Evolutionary conservation across 257 asterid species (phyloP).

Genomic region (Linaria vulgaris): DNA sequence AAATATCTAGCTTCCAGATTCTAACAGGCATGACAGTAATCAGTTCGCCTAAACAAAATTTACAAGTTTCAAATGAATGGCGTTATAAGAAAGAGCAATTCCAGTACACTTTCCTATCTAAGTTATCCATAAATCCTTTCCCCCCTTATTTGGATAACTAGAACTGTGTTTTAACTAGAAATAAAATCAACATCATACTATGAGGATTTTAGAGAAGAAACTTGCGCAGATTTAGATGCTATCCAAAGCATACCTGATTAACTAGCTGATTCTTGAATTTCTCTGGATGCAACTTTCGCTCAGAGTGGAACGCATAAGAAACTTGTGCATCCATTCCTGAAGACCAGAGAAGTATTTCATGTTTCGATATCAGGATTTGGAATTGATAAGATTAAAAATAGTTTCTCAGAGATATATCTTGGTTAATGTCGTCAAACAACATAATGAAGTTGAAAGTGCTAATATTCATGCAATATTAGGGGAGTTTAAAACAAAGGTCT

Average conservation of each 20-base stretch:
- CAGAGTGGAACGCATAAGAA: slow-evolving; percentile 88
- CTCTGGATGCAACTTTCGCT: slow-evolving; percentile 86
- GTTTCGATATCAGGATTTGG: neutral
- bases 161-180: too few species aligned
- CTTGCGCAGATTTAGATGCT: neutral
- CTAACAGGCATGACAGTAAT: neutral
- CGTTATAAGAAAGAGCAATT: too few species aligned
- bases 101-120: too few species aligned
- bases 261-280: slow-evolving; percentile 82
- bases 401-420: neutral
- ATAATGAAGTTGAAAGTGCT: neutral
- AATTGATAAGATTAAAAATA: neutral
- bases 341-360: slow-evolving; percentile 16
- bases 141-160: too few species aligned
- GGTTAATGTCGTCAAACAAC: neutral
- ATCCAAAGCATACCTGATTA: slow-evolving; percentile 62
- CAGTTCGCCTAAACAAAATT: too few species aligned
- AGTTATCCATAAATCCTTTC: too few species aligned
- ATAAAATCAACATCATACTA: too few species aligned
- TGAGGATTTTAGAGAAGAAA: neutral
- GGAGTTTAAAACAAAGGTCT: neutral
- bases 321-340: slow-evolving; percentile 98
- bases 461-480: neutral
- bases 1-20: neutral
- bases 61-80: too few species aligned